Percentiles rank a stretch among this genome's conserved stretches.
Evolutionary conservation across 768 basidiomycete genomes (phyloP).

Genomic region (Xerocomellus intermedius): DNA sequence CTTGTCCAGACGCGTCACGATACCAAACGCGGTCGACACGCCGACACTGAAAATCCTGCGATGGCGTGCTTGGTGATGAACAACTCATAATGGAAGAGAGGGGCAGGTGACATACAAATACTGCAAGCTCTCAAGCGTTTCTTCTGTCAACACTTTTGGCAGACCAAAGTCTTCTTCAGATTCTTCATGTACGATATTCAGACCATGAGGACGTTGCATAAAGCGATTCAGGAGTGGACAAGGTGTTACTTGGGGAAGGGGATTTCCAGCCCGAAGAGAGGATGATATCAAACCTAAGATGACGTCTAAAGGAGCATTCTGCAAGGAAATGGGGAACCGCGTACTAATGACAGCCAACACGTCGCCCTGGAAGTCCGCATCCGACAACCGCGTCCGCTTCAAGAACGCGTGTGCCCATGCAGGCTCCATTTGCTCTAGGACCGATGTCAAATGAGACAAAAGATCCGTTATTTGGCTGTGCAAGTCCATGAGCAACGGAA

Average conservation of each 20-base stretch:
- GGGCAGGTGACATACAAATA: slow-evolving; percentile 58
- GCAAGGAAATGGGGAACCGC: slow-evolving; percentile 16
- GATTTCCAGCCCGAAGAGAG: slow-evolving; percentile 66
- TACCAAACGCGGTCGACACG: slow-evolving; percentile 63
- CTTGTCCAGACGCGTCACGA: slow-evolving; percentile 72
- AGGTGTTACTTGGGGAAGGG: slow-evolving; percentile 86
- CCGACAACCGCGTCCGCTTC: slow-evolving; percentile 68
- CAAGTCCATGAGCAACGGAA: slow-evolving; percentile 2
- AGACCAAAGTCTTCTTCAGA: slow-evolving; percentile 75
- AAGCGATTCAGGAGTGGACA: slow-evolving; percentile 57
- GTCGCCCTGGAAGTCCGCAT: slow-evolving; percentile 82
- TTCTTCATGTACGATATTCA: slow-evolving; percentile 68
- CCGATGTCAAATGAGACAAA: slow-evolving; percentile 71
- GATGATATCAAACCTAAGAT: slow-evolving; percentile 70
- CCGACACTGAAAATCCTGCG: slow-evolving; percentile 69
- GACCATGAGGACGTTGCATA: slow-evolving; percentile 48
- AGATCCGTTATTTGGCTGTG: slow-evolving; percentile 64
- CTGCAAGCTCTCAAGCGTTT: slow-evolving; percentile 74
- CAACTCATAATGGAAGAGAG: background rate
- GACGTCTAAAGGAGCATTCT: background rate
- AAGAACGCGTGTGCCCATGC: slow-evolving; percentile 79
- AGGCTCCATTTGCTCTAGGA: slow-evolving; percentile 68
- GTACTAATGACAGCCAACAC: slow-evolving; percentile 77
- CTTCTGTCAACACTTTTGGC: slow-evolving; percentile 65
- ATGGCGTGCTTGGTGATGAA: background rate